A percentile compares a stretch with the other conserved stretches of the same genome.
Evolutionary conservation across 768 basidiomycete species (phyloP).

Genomic region (Hericium alpestre): DNA sequence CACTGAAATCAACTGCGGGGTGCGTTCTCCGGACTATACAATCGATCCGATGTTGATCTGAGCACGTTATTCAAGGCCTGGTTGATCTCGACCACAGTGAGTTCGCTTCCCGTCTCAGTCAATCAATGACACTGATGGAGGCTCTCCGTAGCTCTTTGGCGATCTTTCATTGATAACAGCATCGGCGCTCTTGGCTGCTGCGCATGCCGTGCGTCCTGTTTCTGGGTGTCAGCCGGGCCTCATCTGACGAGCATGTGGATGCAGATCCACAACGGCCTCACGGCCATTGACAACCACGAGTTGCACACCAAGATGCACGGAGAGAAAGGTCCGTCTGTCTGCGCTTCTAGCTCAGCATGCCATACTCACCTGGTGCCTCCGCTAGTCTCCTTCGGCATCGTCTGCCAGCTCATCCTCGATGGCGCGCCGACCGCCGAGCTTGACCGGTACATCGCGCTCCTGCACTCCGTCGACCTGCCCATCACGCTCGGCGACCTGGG

Average conservation of each 20-base stretch:
- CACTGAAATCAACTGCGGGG: no score
- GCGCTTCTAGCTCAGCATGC: not conserved
- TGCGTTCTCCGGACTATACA: no score
- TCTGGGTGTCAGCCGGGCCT: not conserved
- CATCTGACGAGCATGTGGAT: not conserved
- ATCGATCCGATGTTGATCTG: no score
- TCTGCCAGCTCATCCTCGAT: constrained; percentile 21
- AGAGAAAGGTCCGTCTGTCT: constrained; percentile 16
- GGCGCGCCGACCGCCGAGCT: constrained; percentile 15
- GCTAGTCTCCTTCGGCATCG: constrained; percentile 21
- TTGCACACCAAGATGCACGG: constrained; percentile 21
- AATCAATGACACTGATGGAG: no score
- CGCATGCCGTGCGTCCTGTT: constrained; percentile 19
- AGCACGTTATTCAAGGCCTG: no score
- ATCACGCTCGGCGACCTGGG: constrained; percentile 20
- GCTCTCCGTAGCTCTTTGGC: no score
- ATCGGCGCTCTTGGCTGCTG: constrained; percentile 6
- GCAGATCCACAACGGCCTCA: constrained; percentile 24
- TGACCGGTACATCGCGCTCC: constrained; percentile 21
- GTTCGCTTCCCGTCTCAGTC: no score
- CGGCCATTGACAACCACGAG: constrained; percentile 16
- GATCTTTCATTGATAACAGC: no score
- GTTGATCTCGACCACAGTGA: no score
- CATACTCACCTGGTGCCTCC: not conserved
- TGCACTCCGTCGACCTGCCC: constrained; percentile 21